Base-by-base conservation (phyloP, 352 stramenopile species). In the Phytopythium ostracodes region DNA sequence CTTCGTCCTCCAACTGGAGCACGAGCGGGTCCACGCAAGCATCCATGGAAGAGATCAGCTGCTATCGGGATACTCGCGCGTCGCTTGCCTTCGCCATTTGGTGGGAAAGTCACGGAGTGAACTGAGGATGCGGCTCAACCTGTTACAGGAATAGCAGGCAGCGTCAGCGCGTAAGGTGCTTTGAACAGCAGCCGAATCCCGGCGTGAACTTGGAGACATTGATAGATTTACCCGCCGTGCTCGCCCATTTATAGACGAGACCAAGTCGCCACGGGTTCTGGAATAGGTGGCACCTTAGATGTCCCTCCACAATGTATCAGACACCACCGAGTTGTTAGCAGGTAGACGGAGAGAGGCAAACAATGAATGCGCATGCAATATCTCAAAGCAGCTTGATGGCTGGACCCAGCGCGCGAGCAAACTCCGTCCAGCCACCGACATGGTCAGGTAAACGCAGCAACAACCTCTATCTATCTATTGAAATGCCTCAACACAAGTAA, bases 1-100 rank as follows among this genome's bases (percentile, higher is more conserved):
- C 79, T 24, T 90, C 79, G 62, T 91, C 81, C 68, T 91, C 84
- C n/a, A 93, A 63, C 67, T 91, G 81, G 62, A 88, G 88, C 51
- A 91, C 81, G 18, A 93, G 70, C 31, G 81, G 88, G 57, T 91
- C 81, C 38, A 91, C 84, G 36, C 67, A 87, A 24, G 60, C 67
- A 50, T 83, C 76, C 72, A 84, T 88, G 31, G 11, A 27, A 14
- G 17, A 14, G 20, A 15, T 33, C n/a, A 49, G 14, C 24, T 12
- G 25, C 53, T 59, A 59, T 59, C 53, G 53, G 17, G 33, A 35
- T 35, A 35, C 35, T 33, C 25, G n/a, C 33, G 17, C 42, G 53
- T 49, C 33, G 31, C 20, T 49, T 12, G 31, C n/a, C 38, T 43
- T 46, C 53, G 53, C 31, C 53, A 59, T 59, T 47, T 35, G 35